phyloP scores from a whole-genome alignment of 345 rosid species.

The Populus euphratica region DNA sequence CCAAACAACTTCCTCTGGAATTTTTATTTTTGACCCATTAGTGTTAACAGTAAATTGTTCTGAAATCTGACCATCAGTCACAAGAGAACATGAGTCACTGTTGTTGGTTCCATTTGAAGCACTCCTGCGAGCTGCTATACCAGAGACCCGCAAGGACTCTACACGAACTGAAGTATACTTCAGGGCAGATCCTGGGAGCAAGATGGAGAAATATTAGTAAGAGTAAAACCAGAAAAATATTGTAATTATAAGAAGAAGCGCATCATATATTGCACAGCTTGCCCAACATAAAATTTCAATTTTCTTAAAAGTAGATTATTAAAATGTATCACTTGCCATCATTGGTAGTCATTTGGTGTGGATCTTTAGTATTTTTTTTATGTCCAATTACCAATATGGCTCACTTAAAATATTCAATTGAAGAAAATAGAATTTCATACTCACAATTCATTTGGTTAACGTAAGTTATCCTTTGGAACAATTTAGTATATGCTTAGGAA shows the following conservation, averaged over 20 bases:
- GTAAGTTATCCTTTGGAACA: too few species aligned
- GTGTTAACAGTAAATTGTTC: constrained; percentile 27
- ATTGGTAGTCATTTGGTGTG: not conserved
- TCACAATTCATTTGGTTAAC: not conserved
- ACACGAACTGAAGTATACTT: constrained; percentile 69
- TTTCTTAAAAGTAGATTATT: not conserved
- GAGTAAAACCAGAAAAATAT: not conserved
- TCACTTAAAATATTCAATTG: not conserved
- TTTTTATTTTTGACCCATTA: constrained; percentile 23
- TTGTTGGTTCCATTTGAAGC: constrained; percentile 21
- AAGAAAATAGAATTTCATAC: not conserved
- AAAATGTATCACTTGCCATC: not conserved
- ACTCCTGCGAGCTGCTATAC: constrained; percentile 45
- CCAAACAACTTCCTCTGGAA: constrained; percentile 31
- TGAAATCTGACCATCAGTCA: constrained; percentile 28
- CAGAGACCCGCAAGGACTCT: constrained; percentile 68
- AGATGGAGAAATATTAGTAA: constrained; percentile 7
- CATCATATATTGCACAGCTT: not conserved
- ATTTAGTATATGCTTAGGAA: not conserved
- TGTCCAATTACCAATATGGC: not conserved
- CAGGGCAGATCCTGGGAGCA: constrained; percentile 35
- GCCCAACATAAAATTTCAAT: constrained; percentile 1
- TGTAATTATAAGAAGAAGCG: constrained; percentile 2
- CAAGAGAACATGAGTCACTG: constrained; percentile 24
- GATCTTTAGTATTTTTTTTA: not conserved